A percentile compares a stretch with the other conserved stretches of the same genome.
These are phyloP conservation scores for Oenanthe javanica DNA, from an alignment of 140 eudicot species.

Conservation along the genomic window DNA sequence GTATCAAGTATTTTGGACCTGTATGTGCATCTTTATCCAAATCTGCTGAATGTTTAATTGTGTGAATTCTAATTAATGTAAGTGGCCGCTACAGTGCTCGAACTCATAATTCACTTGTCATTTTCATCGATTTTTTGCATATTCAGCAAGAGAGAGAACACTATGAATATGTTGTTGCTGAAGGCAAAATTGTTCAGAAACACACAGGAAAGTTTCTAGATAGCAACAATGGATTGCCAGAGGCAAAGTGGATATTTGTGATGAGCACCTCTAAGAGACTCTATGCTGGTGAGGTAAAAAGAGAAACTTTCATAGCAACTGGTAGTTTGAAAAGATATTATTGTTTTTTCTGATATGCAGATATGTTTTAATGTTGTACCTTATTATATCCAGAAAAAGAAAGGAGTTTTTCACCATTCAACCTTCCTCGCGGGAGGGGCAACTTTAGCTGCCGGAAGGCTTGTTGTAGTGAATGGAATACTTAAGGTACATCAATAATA, in stretches of 20 bases:
- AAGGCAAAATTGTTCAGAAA: too few relatives aligned
- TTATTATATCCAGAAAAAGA: slow-evolving; percentile 54
- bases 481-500: slow-evolving; percentile 48
- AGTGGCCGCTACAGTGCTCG: background rate
- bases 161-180: too few relatives aligned
- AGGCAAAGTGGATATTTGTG: too few relatives aligned
- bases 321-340: background rate
- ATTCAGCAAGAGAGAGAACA: slow-evolving; percentile 43
- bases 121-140: background rate
- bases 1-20: slow-evolving; percentile 47
- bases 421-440: slow-evolving; percentile 94
- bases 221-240: too few relatives aligned
- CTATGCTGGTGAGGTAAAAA: too few relatives aligned
- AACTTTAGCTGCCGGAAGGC: slow-evolving; percentile 94
- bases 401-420: slow-evolving; percentile 87
- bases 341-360: background rate
- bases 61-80: background rate
- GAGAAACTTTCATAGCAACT: background rate
- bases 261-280: too few relatives aligned
- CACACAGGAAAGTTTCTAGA: too few relatives aligned
- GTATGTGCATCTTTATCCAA: slow-evolving; percentile 18
- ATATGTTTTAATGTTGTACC: background rate
- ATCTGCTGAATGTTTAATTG: background rate
- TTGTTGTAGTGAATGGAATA: slow-evolving; percentile 50
- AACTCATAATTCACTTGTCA: background rate